Evolutionary conservation across 176 grass and related monocot genomes (phyloP).

Genomic region (Aechmea fasciata): DNA sequence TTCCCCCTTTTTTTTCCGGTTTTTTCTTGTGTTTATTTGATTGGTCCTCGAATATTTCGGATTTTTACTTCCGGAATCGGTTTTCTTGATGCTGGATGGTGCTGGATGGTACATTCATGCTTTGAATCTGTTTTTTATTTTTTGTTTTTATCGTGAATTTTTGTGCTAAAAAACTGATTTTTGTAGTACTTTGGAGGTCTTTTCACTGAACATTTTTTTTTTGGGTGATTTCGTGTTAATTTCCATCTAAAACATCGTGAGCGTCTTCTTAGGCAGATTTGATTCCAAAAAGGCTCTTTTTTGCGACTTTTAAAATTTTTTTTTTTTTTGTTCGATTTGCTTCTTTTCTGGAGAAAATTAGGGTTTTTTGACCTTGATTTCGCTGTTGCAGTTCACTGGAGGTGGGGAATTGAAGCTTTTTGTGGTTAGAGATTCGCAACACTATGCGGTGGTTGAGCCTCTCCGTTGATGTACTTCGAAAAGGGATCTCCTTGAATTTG

Average conservation of each 20-base stretch:
- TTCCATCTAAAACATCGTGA: no score
- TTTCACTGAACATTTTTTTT: no score
- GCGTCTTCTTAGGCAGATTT: neutral
- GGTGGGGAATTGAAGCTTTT: conserved; percentile 7
- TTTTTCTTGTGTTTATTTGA: neutral
- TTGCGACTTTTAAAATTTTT: neutral
- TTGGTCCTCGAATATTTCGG: neutral
- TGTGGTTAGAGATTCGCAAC: conserved; percentile 10
- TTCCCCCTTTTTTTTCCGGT: neutral
- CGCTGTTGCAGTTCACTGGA: conserved; percentile 21
- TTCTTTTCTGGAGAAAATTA: neutral
- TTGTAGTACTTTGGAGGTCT: no score
- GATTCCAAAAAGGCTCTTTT: neutral
- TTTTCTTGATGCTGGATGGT: no score
- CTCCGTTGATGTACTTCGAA: conserved; percentile 53
- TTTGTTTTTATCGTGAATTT: no score
- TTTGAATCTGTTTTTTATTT: no score
- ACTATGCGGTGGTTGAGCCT: conserved; percentile 58
- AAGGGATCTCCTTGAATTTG: conserved; percentile 68
- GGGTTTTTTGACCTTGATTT: conserved; percentile 15
- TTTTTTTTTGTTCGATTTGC: neutral
- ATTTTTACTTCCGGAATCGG: neutral
- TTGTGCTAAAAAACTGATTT: no score
- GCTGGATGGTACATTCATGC: no score
- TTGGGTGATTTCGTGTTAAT: no score